Conservation (phyloP, 2,329 filamentous ascomycete species). For the Cladosporium sp. region DNA sequence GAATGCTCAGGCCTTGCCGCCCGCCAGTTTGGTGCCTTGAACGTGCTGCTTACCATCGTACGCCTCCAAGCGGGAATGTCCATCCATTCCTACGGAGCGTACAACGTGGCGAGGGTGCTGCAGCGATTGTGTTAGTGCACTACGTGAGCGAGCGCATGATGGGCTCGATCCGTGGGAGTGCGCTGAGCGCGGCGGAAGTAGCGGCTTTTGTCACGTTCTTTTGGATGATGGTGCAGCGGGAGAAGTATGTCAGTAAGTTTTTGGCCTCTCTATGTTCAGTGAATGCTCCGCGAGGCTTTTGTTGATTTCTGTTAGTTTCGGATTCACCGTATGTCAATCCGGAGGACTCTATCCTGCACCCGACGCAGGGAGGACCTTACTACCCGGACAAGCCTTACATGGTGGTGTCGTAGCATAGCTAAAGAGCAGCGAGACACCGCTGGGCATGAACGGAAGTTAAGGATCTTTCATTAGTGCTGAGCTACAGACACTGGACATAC, state of each 20-base stretch:
- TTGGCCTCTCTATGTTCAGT: background rate
- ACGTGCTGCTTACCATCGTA: constrained; percentile 1
- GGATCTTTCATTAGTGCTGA: background rate
- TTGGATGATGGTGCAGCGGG: constrained; percentile 17
- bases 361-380: background rate
- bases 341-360: background rate
- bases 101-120: background rate
- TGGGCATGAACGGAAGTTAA: background rate
- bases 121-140: constrained; percentile 2
- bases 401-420: background rate
- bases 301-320: background rate
- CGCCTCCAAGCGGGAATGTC: constrained; percentile 7
- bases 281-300: background rate
- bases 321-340: background rate
- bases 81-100: background rate
- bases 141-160: constrained; percentile 3
- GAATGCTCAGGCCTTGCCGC: background rate
- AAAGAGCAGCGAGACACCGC: background rate
- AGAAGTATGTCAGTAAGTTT: constrained; percentile 7
- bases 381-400: constrained; percentile 1
- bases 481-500: background rate
- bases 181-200: background rate
- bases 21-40: constrained; percentile 7
- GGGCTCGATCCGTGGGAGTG: constrained; percentile 6
- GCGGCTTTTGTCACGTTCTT: constrained; percentile 2